These are phyloP conservation scores for Phylloporus sp. DNA, from an alignment of 768 basidiomycete genomes.

Conservation along the genomic window DNA sequence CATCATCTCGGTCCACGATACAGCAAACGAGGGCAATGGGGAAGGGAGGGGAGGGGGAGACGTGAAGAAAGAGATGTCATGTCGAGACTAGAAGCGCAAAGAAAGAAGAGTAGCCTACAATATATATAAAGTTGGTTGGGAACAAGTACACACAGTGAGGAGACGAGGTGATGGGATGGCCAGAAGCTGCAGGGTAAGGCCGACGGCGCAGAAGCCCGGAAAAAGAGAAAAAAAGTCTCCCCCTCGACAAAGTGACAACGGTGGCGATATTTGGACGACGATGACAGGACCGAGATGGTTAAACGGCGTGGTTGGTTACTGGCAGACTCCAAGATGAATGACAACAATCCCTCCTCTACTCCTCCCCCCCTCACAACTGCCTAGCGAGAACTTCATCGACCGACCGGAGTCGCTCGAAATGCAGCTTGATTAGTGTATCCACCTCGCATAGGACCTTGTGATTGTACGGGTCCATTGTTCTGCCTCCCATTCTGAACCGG, in stretches of 20 bases:
- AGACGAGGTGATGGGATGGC: conserved; percentile 6
- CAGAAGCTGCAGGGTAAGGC: conserved; percentile 13
- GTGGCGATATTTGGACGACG: conserved; percentile 9
- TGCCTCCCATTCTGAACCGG: conserved; percentile 26
- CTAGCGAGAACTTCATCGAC: conserved; percentile 20
- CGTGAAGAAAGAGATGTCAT: conserved; percentile 12
- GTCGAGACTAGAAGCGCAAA: conserved; percentile 17
- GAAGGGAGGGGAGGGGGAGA: neutral
- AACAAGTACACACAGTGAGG: conserved; percentile 21
- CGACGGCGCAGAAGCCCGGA: conserved; percentile 9
- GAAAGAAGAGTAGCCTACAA: conserved; percentile 22
- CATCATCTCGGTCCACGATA: conserved; percentile 18
- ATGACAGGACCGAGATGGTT: conserved; percentile 14
- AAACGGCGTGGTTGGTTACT: conserved; percentile 9
- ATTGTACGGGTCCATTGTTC: conserved; percentile 19
- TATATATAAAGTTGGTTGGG: conserved; percentile 27
- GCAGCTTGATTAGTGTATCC: conserved; percentile 21
- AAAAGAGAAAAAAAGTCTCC: conserved; percentile 12
- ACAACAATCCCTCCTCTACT: neutral
- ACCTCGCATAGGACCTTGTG: conserved; percentile 21
- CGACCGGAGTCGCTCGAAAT: conserved; percentile 27
- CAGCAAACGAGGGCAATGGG: conserved; percentile 2
- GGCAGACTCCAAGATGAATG: conserved; percentile 14
- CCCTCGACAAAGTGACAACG: conserved; percentile 3
- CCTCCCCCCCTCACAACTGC: neutral